Percentiles rank a stretch among this genome's conserved stretches.
Conservation (phyloP, 306 rosid species). For the Phaseolus lunatus region DNA sequence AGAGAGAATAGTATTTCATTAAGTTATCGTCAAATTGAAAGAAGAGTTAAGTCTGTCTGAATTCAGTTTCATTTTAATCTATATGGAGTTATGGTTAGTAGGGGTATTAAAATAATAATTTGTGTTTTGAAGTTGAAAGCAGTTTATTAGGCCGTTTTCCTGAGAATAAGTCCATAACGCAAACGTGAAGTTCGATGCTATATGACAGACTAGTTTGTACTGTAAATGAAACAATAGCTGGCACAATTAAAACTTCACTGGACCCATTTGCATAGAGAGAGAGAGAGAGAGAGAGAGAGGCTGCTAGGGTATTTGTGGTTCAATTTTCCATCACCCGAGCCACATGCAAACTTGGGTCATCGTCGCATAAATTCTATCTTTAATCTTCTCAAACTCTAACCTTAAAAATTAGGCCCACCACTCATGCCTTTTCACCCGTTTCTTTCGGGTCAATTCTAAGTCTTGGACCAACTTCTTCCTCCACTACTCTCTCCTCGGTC, state of each 20-base stretch:
- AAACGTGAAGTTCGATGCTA: slow-evolving; percentile 12
- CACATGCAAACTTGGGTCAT: slow-evolving; percentile 62
- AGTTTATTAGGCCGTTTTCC: not conserved
- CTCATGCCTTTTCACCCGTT: slow-evolving; percentile 58
- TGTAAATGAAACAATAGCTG: slow-evolving; percentile 34
- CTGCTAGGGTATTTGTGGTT: slow-evolving; percentile 33
- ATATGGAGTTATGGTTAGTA: not conserved
- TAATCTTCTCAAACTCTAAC: slow-evolving; percentile 44
- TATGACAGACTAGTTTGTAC: not conserved
- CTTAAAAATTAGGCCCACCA: slow-evolving; percentile 52
- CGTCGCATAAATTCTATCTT: slow-evolving; percentile 48
- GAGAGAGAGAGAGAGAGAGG: slow-evolving; percentile 29
- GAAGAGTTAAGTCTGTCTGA: not conserved
- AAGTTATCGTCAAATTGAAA: not conserved
- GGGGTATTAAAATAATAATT: not conserved
- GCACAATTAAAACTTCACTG: slow-evolving; percentile 41
- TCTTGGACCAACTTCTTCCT: not conserved
- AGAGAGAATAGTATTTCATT: not conserved
- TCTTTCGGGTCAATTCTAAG: slow-evolving; percentile 46
- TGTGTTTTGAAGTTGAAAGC: not conserved
- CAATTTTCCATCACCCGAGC: slow-evolving; percentile 61
- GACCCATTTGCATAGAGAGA: slow-evolving; percentile 42
- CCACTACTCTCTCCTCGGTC: not conserved
- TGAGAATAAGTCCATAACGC: slow-evolving; percentile 10
- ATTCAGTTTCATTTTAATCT: not conserved